These are phyloP conservation scores for Brassica incana DNA, from an alignment of 345 rosid species.

Conservation along the genomic window DNA sequence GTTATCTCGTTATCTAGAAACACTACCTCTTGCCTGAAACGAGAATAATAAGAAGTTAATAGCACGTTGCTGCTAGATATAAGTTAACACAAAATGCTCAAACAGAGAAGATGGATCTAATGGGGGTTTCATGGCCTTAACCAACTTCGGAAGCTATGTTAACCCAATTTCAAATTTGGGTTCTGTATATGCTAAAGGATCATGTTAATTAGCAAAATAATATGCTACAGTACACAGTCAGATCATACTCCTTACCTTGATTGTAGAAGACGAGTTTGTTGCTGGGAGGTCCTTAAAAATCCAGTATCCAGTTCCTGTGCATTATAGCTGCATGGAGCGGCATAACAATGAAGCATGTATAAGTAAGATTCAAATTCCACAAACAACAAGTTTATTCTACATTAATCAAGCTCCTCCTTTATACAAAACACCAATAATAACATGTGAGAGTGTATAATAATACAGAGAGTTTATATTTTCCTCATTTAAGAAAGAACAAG, in stretches of 20 bases:
- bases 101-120: conserved; percentile 8
- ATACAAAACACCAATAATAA: not conserved
- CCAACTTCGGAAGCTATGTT: not conserved
- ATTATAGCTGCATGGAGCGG: conserved; percentile 44
- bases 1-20: conserved; percentile 61
- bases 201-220: not conserved
- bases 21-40: conserved; percentile 56
- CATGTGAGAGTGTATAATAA: not conserved
- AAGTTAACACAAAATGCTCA: not conserved
- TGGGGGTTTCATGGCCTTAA: not conserved
- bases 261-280: conserved; percentile 55
- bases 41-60: not conserved
- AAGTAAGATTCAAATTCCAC: conserved; percentile 9
- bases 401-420: not conserved
- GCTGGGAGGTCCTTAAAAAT: conserved; percentile 44
- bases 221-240: not conserved
- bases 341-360: conserved; percentile 2
- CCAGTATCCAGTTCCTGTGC: conserved; percentile 57
- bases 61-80: not conserved
- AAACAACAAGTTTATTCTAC: not conserved
- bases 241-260: conserved; percentile 46
- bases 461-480: too few relatives aligned
- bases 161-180: not conserved
- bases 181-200: not conserved
- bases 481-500: too few relatives aligned